These are phyloP conservation scores for Glomus cerebriforme DNA, from an alignment of 192 early-diverging fungal genomes.

Conservation along the genomic window DNA sequence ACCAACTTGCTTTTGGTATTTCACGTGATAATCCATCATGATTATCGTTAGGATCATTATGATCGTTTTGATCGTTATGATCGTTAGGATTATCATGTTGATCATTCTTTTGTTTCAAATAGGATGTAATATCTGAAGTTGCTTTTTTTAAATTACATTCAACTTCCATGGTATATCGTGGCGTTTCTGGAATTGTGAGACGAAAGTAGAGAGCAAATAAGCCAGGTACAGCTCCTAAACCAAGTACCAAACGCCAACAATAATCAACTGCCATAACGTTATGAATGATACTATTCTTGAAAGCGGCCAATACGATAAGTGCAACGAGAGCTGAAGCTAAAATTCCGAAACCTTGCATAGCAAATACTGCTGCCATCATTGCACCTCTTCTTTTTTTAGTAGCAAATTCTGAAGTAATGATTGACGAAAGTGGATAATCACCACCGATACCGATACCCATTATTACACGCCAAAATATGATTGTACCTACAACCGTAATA, in stretches of 20 bases:
- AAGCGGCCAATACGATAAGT: constrained; percentile 66
- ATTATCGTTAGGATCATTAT: too few species aligned
- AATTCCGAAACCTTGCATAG: constrained; percentile 91
- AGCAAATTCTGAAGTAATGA: constrained; percentile 91
- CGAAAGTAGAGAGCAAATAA: constrained; percentile 81
- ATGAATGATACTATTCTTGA: constrained; percentile 58
- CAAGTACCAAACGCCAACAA: constrained; percentile 86
- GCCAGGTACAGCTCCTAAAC: constrained; percentile 78
- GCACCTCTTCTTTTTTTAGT: constrained; percentile 73
- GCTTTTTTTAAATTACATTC: constrained; percentile 53
- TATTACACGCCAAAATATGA: constrained; percentile 86
- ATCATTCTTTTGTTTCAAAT: constrained; percentile 14
- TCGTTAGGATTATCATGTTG: too few species aligned
- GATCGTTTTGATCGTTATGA: too few species aligned
- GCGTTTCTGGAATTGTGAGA: constrained; percentile 81
- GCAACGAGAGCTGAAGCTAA: constrained; percentile 73
- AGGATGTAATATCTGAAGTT: constrained; percentile 46
- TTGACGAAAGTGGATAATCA: constrained; percentile 93
- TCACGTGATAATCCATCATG: too few species aligned
- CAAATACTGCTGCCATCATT: constrained; percentile 84
- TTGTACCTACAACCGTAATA: constrained; percentile 54
- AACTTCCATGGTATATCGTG: constrained; percentile 69
- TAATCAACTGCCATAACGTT: constrained; percentile 64
- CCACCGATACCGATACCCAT: constrained; percentile 93
- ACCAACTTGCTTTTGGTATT: constrained; percentile 47